These are phyloP conservation scores for Teunomyces lycoperdinae DNA, from an alignment of 805 yeast genomes.

Conservation along the genomic window DNA sequence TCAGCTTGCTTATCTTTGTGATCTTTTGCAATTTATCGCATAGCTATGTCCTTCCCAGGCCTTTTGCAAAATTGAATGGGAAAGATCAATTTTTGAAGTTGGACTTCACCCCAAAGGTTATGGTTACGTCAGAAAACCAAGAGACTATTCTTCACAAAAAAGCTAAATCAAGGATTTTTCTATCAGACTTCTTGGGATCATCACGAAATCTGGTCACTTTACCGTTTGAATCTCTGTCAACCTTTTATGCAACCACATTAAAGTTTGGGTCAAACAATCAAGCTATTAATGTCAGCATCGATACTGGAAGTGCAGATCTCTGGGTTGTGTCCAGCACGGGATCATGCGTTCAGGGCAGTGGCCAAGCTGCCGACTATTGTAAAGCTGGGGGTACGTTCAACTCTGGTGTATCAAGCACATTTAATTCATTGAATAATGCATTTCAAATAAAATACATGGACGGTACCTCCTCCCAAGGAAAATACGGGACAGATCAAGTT, in stretches of 20 bases:
- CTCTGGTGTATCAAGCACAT: slow-evolving; percentile 4
- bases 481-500: slow-evolving; percentile 7
- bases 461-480: slow-evolving; percentile 6
- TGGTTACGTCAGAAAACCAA: neutral
- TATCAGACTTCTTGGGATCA: neutral
- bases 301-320: slow-evolving; percentile 11
- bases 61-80: neutral
- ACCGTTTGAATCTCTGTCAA: neutral
- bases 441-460: slow-evolving; percentile 5
- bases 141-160: neutral
- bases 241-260: neutral
- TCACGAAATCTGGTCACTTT: neutral
- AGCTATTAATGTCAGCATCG: slow-evolving; percentile 6
- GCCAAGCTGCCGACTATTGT: neutral
- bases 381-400: slow-evolving; percentile 5
- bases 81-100: neutral
- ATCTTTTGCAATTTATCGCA: neutral
- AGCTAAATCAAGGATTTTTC: neutral
- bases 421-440: neutral
- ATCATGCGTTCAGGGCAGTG: neutral
- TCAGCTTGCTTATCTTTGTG: neutral
- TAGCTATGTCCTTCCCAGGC: neutral
- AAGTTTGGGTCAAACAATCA: slow-evolving; percentile 9
- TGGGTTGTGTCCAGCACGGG: slow-evolving; percentile 8
- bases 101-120: neutral